Conservation (phyloP, 495 filamentous ascomycete genomes). For the Hypomontagnella monticulosa region DNA sequence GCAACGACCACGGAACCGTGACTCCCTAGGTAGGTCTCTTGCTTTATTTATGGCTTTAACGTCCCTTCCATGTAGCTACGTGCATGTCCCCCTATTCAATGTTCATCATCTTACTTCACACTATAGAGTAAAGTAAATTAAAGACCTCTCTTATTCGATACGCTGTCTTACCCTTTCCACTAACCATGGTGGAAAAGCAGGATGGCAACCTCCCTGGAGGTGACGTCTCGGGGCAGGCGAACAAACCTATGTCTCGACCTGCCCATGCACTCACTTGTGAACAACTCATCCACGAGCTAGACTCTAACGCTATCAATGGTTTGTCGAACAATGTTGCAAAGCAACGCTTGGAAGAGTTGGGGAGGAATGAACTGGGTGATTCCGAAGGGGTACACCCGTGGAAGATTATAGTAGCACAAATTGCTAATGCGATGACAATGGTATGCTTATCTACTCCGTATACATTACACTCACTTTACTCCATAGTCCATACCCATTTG, state of each 20-base stretch:
- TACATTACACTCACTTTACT: constrained; percentile 51
- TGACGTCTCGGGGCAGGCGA: constrained; percentile 65
- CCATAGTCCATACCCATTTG: background rate
- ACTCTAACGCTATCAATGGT: constrained; percentile 68
- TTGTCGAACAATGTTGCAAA: constrained; percentile 65
- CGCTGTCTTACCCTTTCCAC: background rate
- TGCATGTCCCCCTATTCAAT: too few relatives aligned
- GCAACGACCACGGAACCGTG: too few relatives aligned
- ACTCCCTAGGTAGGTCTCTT: too few relatives aligned
- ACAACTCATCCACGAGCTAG: constrained; percentile 66
- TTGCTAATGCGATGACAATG: constrained; percentile 66
- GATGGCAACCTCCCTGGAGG: background rate
- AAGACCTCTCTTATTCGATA: background rate
- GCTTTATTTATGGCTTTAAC: too few relatives aligned
- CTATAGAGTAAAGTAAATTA: too few relatives aligned
- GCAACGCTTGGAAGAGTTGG: constrained; percentile 64
- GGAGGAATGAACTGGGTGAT: constrained; percentile 69
- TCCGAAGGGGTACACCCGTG: constrained; percentile 70
- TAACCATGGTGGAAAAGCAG: constrained; percentile 10
- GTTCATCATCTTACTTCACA: too few relatives aligned
- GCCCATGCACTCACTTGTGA: constrained; percentile 70
- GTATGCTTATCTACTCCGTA: constrained; percentile 42
- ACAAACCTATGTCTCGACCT: constrained; percentile 64
- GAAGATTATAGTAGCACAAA: constrained; percentile 71
- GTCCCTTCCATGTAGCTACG: too few relatives aligned